These are phyloP conservation scores for Stromatinia cepivora DNA, from an alignment of 2,329 filamentous ascomycete species.

Conservation along the genomic window DNA sequence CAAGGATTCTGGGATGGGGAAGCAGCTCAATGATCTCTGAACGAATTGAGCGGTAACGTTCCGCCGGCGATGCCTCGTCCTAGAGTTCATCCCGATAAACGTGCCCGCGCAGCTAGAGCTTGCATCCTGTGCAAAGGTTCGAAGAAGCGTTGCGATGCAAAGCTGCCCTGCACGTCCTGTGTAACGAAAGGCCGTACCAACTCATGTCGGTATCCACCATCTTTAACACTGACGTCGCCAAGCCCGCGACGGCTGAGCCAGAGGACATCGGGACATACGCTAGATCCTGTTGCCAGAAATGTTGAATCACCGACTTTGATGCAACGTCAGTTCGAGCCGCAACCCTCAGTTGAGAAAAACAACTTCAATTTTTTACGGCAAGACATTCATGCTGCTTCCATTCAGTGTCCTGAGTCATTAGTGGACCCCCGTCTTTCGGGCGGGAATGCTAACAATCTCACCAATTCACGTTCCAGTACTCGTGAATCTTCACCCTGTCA, in stretches of 20 bases:
- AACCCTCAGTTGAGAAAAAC: background rate
- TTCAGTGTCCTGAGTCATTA: background rate
- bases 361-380: background rate
- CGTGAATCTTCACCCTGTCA: slow-evolving; percentile 12
- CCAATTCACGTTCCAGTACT: slow-evolving; percentile 1
- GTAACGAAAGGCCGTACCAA: slow-evolving; percentile 3
- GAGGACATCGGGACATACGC: background rate
- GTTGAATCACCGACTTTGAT: background rate
- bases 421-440: background rate
- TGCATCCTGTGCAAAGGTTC: slow-evolving; percentile 8
- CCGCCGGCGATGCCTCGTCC: slow-evolving; percentile 6
- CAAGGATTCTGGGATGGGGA: no score
- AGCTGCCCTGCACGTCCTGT: slow-evolving; percentile 6
- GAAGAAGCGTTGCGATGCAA: slow-evolving; percentile 14
- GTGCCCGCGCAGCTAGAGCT: slow-evolving; percentile 12
- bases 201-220: slow-evolving; percentile 8
- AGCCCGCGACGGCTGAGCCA: background rate
- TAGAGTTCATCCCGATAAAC: background rate
- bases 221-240: background rate
- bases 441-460: background rate
- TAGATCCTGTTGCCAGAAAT: background rate
- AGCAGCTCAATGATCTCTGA: background rate
- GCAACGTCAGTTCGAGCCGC: background rate
- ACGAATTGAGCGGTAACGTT: background rate
- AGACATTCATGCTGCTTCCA: background rate